phyloP scores from a whole-genome alignment of 1,284 basidiomycete genomes.

The Veloboletus limbatus region DNA sequence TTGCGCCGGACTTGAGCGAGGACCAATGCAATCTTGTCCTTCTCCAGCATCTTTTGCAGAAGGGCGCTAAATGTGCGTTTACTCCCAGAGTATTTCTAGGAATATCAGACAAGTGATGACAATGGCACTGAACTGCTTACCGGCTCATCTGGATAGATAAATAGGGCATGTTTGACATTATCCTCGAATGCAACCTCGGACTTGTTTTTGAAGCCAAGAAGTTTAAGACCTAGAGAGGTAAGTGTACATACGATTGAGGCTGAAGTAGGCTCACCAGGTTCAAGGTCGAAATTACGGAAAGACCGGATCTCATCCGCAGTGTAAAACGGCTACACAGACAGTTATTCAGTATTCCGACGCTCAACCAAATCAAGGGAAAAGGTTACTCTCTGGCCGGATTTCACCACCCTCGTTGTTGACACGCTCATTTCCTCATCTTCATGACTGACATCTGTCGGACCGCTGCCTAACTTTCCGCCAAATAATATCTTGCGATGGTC shows the following conservation, averaged over 20 bases:
- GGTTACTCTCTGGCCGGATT: constrained; percentile 48
- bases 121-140: constrained; percentile 39
- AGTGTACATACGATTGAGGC: neutral
- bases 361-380: neutral
- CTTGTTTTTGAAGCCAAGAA: constrained; percentile 90
- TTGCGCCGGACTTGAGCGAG: constrained; percentile 73
- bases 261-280: constrained; percentile 57
- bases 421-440: constrained; percentile 35
- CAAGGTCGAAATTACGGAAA: constrained; percentile 76
- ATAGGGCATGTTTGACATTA: constrained; percentile 88
- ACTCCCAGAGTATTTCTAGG: constrained; percentile 81
- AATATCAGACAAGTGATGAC: neutral
- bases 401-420: constrained; percentile 42
- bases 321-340: constrained; percentile 68
- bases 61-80: constrained; percentile 90
- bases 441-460: constrained; percentile 43
- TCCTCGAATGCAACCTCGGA: constrained; percentile 76
- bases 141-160: constrained; percentile 91
- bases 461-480: constrained; percentile 57
- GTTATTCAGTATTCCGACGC: constrained; percentile 1
- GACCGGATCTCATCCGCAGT: constrained; percentile 79
- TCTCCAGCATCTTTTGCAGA: constrained; percentile 78
- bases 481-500: constrained; percentile 57
- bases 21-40: constrained; percentile 80
- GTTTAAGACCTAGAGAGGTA: constrained; percentile 60